phyloP scores from a whole-genome alignment of 2,329 filamentous ascomycete genomes.

The Biscogniauxia sp. region DNA sequence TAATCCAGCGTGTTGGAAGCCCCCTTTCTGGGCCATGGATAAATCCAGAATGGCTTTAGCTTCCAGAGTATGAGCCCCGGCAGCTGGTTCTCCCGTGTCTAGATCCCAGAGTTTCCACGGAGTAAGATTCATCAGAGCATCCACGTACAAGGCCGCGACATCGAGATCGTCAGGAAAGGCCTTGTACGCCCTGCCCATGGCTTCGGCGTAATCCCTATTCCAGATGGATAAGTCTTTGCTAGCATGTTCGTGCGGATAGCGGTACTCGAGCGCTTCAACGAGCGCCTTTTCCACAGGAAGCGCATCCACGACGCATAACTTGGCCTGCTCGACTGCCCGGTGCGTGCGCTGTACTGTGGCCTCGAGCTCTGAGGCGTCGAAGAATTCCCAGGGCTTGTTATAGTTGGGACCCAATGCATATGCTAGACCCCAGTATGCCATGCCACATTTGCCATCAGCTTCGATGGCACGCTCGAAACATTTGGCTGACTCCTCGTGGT shows the following conservation, averaged over 20 bases:
- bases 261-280: conserved; percentile 57
- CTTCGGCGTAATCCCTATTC: conserved; percentile 60
- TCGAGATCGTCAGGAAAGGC: conserved; percentile 58
- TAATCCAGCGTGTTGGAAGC: conserved; percentile 62
- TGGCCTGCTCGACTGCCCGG: conserved; percentile 44
- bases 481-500: conserved; percentile 66
- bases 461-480: conserved; percentile 63
- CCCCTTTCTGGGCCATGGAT: conserved; percentile 50
- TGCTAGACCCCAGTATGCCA: conserved; percentile 69
- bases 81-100: conserved; percentile 53
- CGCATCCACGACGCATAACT: conserved; percentile 30
- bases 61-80: conserved; percentile 55
- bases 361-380: conserved; percentile 60
- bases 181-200: conserved; percentile 56
- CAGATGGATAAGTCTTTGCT: conserved; percentile 49
- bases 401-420: conserved; percentile 73
- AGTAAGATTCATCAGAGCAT: conserved; percentile 63
- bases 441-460: conserved; percentile 53
- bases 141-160: conserved; percentile 61
- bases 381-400: conserved; percentile 74
- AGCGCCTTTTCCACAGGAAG: conserved; percentile 60
- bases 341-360: conserved; percentile 48
- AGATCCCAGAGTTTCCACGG: conserved; percentile 66
- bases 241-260: conserved; percentile 56
- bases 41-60: conserved; percentile 57